Conservation (phyloP, 805 yeast genomes). For the Wickerhamomyces subpelliculosus region DNA sequence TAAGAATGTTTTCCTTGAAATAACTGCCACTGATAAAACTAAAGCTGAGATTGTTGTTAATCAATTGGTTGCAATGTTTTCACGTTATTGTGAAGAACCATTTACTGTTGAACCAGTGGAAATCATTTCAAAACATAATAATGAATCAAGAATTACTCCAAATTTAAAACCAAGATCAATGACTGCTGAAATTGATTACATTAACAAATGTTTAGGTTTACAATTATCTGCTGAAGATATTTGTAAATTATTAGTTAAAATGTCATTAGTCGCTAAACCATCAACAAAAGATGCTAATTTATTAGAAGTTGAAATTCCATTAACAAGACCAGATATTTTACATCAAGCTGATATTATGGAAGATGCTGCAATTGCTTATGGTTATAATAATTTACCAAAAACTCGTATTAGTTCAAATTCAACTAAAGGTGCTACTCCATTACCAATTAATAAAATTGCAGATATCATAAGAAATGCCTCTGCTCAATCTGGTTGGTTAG, state of each 20-base stretch:
- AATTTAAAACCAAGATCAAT: slow-evolving; percentile 58
- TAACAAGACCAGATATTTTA: slow-evolving; percentile 90
- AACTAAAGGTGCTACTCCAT: slow-evolving; percentile 72
- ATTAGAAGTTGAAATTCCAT: slow-evolving; percentile 58
- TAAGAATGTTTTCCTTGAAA: slow-evolving; percentile 82
- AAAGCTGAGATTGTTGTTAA: slow-evolving; percentile 90
- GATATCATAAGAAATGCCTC: slow-evolving; percentile 89
- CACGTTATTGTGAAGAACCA: slow-evolving; percentile 74
- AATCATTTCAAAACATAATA: slow-evolving; percentile 75
- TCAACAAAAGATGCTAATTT: slow-evolving; percentile 37
- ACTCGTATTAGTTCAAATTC: slow-evolving; percentile 74
- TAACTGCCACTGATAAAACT: slow-evolving; percentile 92
- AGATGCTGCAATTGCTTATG: slow-evolving; percentile 95
- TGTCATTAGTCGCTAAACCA: slow-evolving; percentile 69
- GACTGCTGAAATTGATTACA: slow-evolving; percentile 72
- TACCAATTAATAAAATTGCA: slow-evolving; percentile 84
- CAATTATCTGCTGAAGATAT: slow-evolving; percentile 63
- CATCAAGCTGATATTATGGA: slow-evolving; percentile 99
- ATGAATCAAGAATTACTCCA: slow-evolving; percentile 72
- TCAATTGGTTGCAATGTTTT: slow-evolving; percentile 92
- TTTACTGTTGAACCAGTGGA: slow-evolving; percentile 89
- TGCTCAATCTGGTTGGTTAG: slow-evolving; percentile 93
- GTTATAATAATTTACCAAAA: slow-evolving; percentile 81
- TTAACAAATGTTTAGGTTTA: slow-evolving; percentile 91
- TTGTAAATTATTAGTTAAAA: slow-evolving; percentile 58